Evolutionary conservation across 257 asterid genomes (phyloP), one percentile per base, ranked within the genome.

Genomic region (Plantago elongata): DNA sequence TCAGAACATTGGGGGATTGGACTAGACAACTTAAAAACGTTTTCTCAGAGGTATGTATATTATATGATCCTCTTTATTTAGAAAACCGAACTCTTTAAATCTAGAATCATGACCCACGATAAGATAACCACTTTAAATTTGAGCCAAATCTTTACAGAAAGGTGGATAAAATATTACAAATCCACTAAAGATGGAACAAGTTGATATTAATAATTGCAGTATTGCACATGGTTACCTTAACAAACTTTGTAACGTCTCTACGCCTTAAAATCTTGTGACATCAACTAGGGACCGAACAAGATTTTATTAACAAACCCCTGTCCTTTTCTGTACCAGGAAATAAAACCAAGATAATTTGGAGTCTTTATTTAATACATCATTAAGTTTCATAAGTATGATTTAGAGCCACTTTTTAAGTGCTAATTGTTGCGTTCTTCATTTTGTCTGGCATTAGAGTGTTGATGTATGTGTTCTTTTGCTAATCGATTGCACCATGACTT

Each of bases 1-100:
- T 89, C 57, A 64, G 95, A 61, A 86, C 86, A 1, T 77, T 76
- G 12, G 97, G 97, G 48, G 97, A 89, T 61, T 89, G 97, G 97
- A 89, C 97, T 22, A 74, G 86, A 55, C 90, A 89, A 78, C 87
- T 89, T 45, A 84, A 75, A 75, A 40, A 66, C 52, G 87, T 84
- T 57, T 89, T 84, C 75, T 80, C 87, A 0, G 77, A 84, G 97
- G 97, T 89, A 51, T 62, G 30, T 57, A 11, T 17, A 8, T 14
- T 60, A 22, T 22, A 22, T 22, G 27, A 22, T 22, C 45, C 12
- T 37, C 2, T 34, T 34, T 34, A 3, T 22, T 22, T 22, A 22
- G 27, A 22, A 22, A 22, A 22, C 27, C 2, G 27, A 22, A 22
- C 27, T 22, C 27, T 22, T 22, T 22, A 22, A 22, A 22, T 22